phyloP scores from a whole-genome alignment of 2,329 filamentous ascomycete species.

The Ceratocystiopsis sp. region DNA sequence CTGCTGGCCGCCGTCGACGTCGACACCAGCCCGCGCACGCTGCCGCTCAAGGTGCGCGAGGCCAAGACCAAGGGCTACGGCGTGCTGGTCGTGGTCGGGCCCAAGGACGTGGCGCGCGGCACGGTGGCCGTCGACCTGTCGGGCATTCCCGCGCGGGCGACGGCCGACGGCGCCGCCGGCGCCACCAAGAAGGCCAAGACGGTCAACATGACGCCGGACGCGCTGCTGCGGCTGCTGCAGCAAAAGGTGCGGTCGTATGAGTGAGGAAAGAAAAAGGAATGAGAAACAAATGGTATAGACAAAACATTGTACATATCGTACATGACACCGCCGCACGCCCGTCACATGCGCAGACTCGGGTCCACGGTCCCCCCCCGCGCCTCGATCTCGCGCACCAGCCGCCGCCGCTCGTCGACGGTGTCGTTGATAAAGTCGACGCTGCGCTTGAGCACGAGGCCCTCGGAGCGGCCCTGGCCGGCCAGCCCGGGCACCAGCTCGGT shows the following conservation, averaged over 20 bases:
- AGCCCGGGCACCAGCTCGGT: constrained; percentile 67
- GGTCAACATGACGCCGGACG: constrained; percentile 22
- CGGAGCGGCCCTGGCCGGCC: constrained; percentile 67
- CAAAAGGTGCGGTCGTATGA: constrained; percentile 29
- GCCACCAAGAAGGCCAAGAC: constrained; percentile 2
- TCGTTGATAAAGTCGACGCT: constrained; percentile 49
- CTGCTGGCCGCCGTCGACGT: constrained; percentile 47
- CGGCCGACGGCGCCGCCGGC: neutral
- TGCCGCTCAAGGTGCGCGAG: constrained; percentile 54
- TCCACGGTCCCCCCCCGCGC: constrained; percentile 36
- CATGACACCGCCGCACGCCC: too few species aligned
- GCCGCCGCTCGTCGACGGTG: constrained; percentile 39
- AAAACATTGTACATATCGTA: neutral
- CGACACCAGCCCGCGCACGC: constrained; percentile 42
- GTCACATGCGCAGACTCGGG: constrained; percentile 7
- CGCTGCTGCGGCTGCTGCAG: constrained; percentile 27
- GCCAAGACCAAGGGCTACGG: constrained; percentile 59
- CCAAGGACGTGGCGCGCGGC: constrained; percentile 40
- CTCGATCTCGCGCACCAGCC: constrained; percentile 41
- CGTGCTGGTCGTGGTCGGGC: constrained; percentile 55
- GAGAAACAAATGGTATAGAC: neutral
- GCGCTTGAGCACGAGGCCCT: constrained; percentile 63
- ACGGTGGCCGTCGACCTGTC: constrained; percentile 33
- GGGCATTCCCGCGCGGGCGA: constrained; percentile 5
- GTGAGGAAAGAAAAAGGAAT: constrained; percentile 14